Base-by-base conservation (phyloP, 2,329 filamentous ascomycete genomes). In the Nemania abortiva region DNA sequence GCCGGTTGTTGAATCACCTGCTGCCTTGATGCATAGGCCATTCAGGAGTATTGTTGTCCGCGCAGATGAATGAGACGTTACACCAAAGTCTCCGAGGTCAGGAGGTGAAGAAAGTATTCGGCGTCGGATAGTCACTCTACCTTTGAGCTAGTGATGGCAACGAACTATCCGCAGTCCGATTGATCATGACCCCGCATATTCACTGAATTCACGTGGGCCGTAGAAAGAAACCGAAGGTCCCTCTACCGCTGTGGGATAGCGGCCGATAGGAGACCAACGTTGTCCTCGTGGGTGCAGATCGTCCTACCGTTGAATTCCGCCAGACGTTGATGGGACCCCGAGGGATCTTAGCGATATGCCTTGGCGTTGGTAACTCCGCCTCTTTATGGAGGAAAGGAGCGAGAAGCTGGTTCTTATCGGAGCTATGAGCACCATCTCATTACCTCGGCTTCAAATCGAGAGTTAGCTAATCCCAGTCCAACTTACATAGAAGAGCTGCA, bases 31-130 rank as follows among this genome's bases (percentile, higher is more conserved):
- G 39, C 22, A 27, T 53, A 47, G 37, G 27, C 15, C 15, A 15
- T 49, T 53, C 45, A n/a, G 24, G 34, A 27, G 24, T 27, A 27
- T 27, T 27, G 24, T 27, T 27, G 24, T 27, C 24, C 24, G 24
- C 5, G 24, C 24, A 27, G 24, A 27, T 27, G 24, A 27, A 5
- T 27, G 24, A 27, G 56, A 65, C 55, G 61, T 68, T 65, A 57
- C 66, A 65, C 45, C 15, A 60, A 29, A n/a, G 29, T 31, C 34
- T 29, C 15, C 18, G 1, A 42, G 22, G 34, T 22, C 3, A n/a
- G 7, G n/a, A 31, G 27, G 27, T 22, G 49, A 55, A 31, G 31
- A 61, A 55, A 53, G 6, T 22, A 29, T 20, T 64, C 20, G 11
- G 39, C 20, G 15, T 4, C 39, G 27, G 29, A 39, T 58, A 27